Evolutionary conservation across 2,329 filamentous ascomycete genomes (phyloP).

Genomic region (Penicillium capsulatum): DNA sequence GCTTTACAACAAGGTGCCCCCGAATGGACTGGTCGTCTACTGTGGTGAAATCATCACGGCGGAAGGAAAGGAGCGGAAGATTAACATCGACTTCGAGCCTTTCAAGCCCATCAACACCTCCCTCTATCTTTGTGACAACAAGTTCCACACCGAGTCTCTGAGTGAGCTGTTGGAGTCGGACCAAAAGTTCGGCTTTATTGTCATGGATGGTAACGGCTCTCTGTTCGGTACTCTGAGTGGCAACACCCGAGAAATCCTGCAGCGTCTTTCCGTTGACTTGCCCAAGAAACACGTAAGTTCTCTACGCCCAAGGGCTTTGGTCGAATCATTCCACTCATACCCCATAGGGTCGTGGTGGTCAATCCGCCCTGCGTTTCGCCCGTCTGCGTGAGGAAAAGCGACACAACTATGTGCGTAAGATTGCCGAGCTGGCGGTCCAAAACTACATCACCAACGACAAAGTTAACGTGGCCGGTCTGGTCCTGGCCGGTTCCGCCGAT

Average conservation of each 20-base stretch:
- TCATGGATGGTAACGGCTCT: constrained; percentile 99
- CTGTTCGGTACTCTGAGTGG: constrained; percentile 95
- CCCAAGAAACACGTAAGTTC: constrained; percentile 81
- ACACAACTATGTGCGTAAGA: constrained; percentile 99
- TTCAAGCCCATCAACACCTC: constrained; percentile 99
- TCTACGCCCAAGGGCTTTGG: constrained; percentile 2
- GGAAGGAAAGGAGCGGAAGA: constrained; percentile 98
- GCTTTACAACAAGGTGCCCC: constrained; percentile 97
- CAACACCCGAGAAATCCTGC: constrained; percentile 92
- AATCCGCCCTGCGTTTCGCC: constrained; percentile 97
- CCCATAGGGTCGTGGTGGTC: constrained; percentile 80
- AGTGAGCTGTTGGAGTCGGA: constrained; percentile 97
- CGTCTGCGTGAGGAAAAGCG: constrained; percentile 99
- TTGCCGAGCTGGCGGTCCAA: constrained; percentile 94
- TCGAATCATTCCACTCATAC: neutral
- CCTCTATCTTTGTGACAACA: constrained; percentile 99
- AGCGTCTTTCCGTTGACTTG: constrained; percentile 97
- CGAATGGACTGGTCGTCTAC: constrained; percentile 96
- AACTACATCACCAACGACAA: constrained; percentile 99
- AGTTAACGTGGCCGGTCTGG: constrained; percentile 92
- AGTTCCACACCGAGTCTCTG: constrained; percentile 96
- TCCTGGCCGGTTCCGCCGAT: constrained; percentile 93
- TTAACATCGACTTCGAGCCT: constrained; percentile 99
- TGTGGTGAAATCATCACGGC: constrained; percentile 99
- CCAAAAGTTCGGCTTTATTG: constrained; percentile 98